Percentiles rank a stretch among this genome's conserved stretches.
Conservation (phyloP, 495 filamentous ascomycete species). For the Melanomma pulvis-pyrius region DNA sequence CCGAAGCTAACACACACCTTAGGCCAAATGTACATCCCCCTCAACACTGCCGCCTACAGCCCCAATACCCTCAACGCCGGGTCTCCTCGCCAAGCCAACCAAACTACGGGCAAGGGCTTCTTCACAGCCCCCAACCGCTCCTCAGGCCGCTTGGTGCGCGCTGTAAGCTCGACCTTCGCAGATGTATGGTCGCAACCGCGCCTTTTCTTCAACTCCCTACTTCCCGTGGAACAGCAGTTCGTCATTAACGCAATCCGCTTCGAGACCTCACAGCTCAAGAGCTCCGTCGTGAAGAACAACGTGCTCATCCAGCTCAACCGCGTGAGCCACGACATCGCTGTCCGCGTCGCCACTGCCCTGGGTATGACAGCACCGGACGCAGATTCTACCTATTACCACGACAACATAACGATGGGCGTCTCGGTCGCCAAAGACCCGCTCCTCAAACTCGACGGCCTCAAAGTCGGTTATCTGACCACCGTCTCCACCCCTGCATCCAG, state of each 20-base stretch:
- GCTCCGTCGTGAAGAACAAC: constrained; percentile 60
- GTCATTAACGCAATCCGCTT: constrained; percentile 79
- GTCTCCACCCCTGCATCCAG: background rate
- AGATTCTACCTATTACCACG: constrained; percentile 68
- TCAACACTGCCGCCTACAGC: constrained; percentile 53
- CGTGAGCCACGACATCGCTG: constrained; percentile 69
- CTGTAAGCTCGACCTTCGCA: constrained; percentile 64
- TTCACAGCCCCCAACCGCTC: constrained; percentile 68
- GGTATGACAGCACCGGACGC: constrained; percentile 51
- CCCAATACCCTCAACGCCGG: constrained; percentile 70
- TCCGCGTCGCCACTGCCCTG: constrained; percentile 65
- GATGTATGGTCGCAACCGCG: constrained; percentile 79
- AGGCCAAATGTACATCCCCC: constrained; percentile 41
- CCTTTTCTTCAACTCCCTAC: constrained; percentile 76
- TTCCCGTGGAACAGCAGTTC: constrained; percentile 72
- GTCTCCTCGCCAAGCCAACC: constrained; percentile 69
- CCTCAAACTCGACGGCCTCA: constrained; percentile 63
- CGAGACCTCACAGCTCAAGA: constrained; percentile 64
- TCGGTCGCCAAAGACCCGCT: constrained; percentile 63
- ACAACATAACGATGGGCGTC: constrained; percentile 66
- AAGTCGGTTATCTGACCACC: constrained; percentile 67
- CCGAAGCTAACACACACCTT: constrained; percentile 6
- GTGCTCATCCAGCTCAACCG: constrained; percentile 72
- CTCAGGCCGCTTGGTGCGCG: constrained; percentile 57
- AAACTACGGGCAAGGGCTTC: constrained; percentile 70